Conservation (phyloP, 768 basidiomycete species). For the Hemileccinum rubropunctum region DNA sequence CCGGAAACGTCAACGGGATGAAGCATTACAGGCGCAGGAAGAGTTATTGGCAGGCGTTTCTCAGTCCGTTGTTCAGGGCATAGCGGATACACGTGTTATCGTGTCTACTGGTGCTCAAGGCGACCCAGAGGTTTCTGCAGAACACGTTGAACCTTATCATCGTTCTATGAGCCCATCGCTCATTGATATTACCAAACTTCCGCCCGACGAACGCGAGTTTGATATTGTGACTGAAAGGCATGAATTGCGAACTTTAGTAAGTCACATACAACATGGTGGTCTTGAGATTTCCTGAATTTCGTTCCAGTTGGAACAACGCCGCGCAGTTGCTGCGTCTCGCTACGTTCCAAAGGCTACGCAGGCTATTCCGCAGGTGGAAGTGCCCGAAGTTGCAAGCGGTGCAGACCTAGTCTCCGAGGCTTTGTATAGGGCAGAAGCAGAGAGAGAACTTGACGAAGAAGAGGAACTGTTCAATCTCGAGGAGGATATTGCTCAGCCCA, state of each 20-base stretch:
- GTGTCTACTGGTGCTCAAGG: constrained; percentile 30
- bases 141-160: constrained; percentile 77
- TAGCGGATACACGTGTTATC: constrained; percentile 35
- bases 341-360: constrained; percentile 80
- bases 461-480: constrained; percentile 95
- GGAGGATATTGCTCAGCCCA: constrained; percentile 79
- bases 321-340: constrained; percentile 76
- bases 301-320: constrained; percentile 67
- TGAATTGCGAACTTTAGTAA: constrained; percentile 62
- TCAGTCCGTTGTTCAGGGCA: constrained; percentile 50
- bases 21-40: constrained; percentile 90
- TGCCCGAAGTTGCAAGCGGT: constrained; percentile 55
- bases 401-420: constrained; percentile 87
- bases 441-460: constrained; percentile 91
- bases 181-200: constrained; percentile 66
- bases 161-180: constrained; percentile 84
- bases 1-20: constrained; percentile 92
- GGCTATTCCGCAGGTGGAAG: constrained; percentile 53
- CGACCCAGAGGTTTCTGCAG: constrained; percentile 40
- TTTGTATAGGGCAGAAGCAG: constrained; percentile 86
- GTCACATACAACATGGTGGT: constrained; percentile 22
- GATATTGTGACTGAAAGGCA: constrained; percentile 71
- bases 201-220: constrained; percentile 76
- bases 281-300: constrained; percentile 4
- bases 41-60: constrained; percentile 82